These are phyloP conservation scores for Fusarium equiseti DNA, from an alignment of 2,329 filamentous ascomycete species.

Conservation along the genomic window DNA sequence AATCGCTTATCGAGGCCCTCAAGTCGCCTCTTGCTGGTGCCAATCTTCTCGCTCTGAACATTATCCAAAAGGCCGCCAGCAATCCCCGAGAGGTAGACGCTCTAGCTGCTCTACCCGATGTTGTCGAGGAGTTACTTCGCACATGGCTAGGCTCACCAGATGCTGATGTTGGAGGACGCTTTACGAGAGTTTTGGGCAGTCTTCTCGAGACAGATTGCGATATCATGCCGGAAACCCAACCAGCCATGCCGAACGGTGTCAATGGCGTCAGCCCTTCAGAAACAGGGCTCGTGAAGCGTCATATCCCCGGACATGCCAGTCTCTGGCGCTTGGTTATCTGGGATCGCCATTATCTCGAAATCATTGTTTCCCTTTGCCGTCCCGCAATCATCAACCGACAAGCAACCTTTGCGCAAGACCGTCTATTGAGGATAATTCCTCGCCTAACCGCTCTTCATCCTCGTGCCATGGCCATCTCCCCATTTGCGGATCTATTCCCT, in stretches of 20 bases:
- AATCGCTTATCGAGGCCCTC: slow-evolving; percentile 65
- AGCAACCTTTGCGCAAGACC: slow-evolving; percentile 64
- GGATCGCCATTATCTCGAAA: slow-evolving; percentile 57
- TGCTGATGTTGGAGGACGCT: slow-evolving; percentile 68
- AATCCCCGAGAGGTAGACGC: slow-evolving; percentile 63
- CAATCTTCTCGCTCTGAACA: slow-evolving; percentile 68
- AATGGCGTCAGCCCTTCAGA: slow-evolving; percentile 48
- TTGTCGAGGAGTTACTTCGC: slow-evolving; percentile 62
- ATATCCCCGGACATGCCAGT: slow-evolving; percentile 61
- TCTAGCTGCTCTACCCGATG: slow-evolving; percentile 61
- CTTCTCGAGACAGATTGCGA: slow-evolving; percentile 68
- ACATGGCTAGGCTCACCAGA: slow-evolving; percentile 66
- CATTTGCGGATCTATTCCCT: slow-evolving; percentile 47
- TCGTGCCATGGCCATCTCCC: slow-evolving; percentile 53
- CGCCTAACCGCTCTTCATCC: slow-evolving; percentile 63
- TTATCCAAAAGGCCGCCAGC: slow-evolving; percentile 67
- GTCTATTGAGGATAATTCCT: slow-evolving; percentile 64
- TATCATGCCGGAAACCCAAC: slow-evolving; percentile 47
- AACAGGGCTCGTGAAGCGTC: slow-evolving; percentile 54
- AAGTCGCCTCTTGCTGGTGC: slow-evolving; percentile 66
- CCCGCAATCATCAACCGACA: slow-evolving; percentile 53
- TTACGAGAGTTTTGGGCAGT: slow-evolving; percentile 63
- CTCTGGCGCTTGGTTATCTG: slow-evolving; percentile 67
- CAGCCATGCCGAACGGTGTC: slow-evolving; percentile 19
- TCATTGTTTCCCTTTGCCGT: slow-evolving; percentile 57